A percentile compares a stretch with the other conserved stretches of the same genome.
Evolutionary conservation across 2,329 filamentous ascomycete genomes (phyloP).

Genomic region (Fusarium robinianum): DNA sequence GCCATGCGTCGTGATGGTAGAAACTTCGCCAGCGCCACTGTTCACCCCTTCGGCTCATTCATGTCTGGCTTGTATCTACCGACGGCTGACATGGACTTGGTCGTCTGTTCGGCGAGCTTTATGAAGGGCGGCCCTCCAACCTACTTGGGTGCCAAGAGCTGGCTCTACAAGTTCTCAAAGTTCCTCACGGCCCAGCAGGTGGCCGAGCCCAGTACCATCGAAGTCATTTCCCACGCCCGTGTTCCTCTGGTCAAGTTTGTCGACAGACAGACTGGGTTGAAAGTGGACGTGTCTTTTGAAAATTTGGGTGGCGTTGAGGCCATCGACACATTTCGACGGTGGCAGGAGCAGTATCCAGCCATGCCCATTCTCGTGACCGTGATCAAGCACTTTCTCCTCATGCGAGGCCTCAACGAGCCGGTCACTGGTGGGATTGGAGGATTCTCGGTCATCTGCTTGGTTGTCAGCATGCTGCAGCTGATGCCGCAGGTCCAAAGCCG

Average conservation of each 20-base stretch:
- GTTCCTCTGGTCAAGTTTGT: slow-evolving; percentile 93
- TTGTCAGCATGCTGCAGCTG: slow-evolving; percentile 84
- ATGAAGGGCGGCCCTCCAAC: slow-evolving; percentile 55
- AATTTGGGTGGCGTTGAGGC: slow-evolving; percentile 82
- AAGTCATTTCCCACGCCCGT: slow-evolving; percentile 74
- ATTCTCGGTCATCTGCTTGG: slow-evolving; percentile 91
- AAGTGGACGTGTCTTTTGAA: slow-evolving; percentile 94
- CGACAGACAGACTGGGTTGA: slow-evolving; percentile 75
- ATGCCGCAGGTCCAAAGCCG: slow-evolving; percentile 71
- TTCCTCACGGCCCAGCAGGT: slow-evolving; percentile 63
- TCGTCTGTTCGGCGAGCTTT: slow-evolving; percentile 68
- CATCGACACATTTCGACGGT: slow-evolving; percentile 76
- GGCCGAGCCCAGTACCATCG: slow-evolving; percentile 61
- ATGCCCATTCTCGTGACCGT: slow-evolving; percentile 87
- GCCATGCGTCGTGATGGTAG: slow-evolving; percentile 56
- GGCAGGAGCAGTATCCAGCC: slow-evolving; percentile 78
- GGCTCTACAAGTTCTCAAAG: slow-evolving; percentile 64
- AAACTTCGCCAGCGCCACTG: slow-evolving; percentile 63
- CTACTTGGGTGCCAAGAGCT: slow-evolving; percentile 55
- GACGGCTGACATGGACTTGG: slow-evolving; percentile 91
- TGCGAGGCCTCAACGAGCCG: slow-evolving; percentile 90
- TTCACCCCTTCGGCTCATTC: slow-evolving; percentile 89
- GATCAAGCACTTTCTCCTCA: slow-evolving; percentile 89
- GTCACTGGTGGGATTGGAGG: slow-evolving; percentile 89
- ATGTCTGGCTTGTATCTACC: slow-evolving; percentile 75